Base-by-base conservation (phyloP, 331 rosid genomes). In the Phaseolus coccineus region DNA sequence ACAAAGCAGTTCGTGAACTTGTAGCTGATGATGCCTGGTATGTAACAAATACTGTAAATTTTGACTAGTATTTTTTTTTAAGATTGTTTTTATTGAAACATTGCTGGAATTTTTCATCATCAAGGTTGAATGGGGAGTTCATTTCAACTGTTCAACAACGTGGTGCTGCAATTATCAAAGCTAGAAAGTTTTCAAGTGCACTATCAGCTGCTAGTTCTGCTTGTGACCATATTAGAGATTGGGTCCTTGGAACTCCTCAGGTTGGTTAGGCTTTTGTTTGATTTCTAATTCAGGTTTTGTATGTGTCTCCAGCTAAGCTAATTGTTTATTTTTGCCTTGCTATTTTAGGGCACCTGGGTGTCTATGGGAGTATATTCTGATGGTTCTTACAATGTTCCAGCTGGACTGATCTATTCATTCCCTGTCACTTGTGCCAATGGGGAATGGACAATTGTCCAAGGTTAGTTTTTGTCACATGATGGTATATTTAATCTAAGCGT, bases 231-330 rank as follows among this genome's bases (percentile, higher is more conserved):
- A 93, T 96, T 15, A 88, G 96, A 56, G 93, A 94, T 62, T 94
- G 98, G 98, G 96, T 94, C 63, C 92, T 91, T 76, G 97, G 97
- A 86, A 94, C 97, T 57, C 90, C 98, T 0, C 89, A 93, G 98
- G 98, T 93, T 55, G 39, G 82, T 71, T 73, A 37, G 27, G 12
- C 53, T 70, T 66, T 82, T 42, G 0, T 61, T 33, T 31, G 19
- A n/a, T 46, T 39, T 73, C 70, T 39, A 40, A 27, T 37, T 59
- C 27, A 9, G n/a, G 44, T 76, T 71, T 4, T 56, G 40, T 59
- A 62, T 33, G 16, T 56, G 14, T 70, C 30, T 14, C 14, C 31
- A 30, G 13, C 58, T 28, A 6, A 10, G 50, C 52, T 74, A n/a
- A 61, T 42, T 61, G 28, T 28, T 64, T 14, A 3, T 3, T 64